phyloP scores from a whole-genome alignment of 208 protist species.

The Acanthamoeba polyphaga region DNA sequence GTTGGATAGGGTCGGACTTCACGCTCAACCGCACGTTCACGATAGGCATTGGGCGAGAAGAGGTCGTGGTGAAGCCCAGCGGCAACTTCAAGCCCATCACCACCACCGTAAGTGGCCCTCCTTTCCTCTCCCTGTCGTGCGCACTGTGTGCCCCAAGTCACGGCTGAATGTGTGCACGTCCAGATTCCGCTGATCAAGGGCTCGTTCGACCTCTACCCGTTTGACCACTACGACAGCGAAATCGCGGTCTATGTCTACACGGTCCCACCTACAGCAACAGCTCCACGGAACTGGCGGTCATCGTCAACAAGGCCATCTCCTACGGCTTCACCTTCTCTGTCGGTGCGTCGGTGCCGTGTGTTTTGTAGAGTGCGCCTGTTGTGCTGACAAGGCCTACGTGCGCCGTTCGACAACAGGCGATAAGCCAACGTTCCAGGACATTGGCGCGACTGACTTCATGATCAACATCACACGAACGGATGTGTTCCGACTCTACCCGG shows the following conservation, averaged over 20 bases:
- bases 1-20: neutral
- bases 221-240: slow-evolving; percentile 4
- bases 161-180: neutral
- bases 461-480: neutral
- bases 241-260: neutral
- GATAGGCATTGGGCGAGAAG: neutral
- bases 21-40: neutral
- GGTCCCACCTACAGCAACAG: neutral
- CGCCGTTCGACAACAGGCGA: neutral
- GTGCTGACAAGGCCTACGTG: neutral
- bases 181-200: slow-evolving; percentile 22
- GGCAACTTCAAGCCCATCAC: slow-evolving; percentile 5
- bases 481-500: slow-evolving; percentile 45
- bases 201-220: slow-evolving; percentile 43
- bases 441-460: neutral
- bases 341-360: neutral
- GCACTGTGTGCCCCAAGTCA: neutral
- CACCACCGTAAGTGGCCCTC: neutral
- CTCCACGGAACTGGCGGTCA: neutral
- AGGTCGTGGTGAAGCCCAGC: neutral
- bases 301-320: neutral
- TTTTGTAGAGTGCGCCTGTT: neutral
- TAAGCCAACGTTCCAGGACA: neutral
- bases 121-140: neutral
- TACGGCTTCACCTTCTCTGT: slow-evolving; percentile 2